Base-by-base conservation (phyloP, 352 stramenopile species). In the Phytophthora syringae region DNA sequence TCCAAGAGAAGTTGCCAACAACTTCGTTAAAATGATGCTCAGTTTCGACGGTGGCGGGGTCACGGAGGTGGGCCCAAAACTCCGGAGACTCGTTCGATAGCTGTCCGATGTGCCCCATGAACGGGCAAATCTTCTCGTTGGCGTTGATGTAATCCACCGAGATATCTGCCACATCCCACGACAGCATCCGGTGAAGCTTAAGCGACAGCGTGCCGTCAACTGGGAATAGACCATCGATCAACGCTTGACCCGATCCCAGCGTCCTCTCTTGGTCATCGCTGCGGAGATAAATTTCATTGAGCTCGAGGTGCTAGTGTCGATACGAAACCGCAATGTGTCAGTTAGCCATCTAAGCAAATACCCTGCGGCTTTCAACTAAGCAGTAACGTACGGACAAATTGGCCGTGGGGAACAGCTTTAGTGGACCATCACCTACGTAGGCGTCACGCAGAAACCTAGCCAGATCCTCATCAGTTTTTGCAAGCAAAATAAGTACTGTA, bases 201-300 rank as follows among this genome's bases (percentile, higher is more conserved):
- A 66, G 60, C 12, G 77, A 83, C 40, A 78, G 66, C 15, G 65
- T 71, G 9, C 60, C 70, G 20, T 94, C 80, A 16, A 74, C 74
- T 28, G 88, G 86, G 58, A 96, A 96, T 16, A 96, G 37, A 2
- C 83, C 84, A 39, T 96, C 85, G 18, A 96, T 72, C 24, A 96
- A 61, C 4, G 84, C 82, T 64, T 95, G 87, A 12, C 87, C 87
- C n/a, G 87, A 95, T 5, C 87, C 87, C 5, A 95, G 60, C 12
- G 87, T 95, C 11, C 87, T 80, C 60, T 95, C 87, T 67, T 95
- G 75, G 60, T 95, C 87, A 47, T 95, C 87, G 60, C 85, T 94
- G 40, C 86, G 84, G n/a, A 95, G 74, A 58, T 89, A 90, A 64
- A 95, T 87, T 16, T 82, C 73, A 13, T 75, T 65, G 39, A 76